Base-by-base conservation (phyloP, 257 asterid species). In the Marsdenia floribunda region DNA sequence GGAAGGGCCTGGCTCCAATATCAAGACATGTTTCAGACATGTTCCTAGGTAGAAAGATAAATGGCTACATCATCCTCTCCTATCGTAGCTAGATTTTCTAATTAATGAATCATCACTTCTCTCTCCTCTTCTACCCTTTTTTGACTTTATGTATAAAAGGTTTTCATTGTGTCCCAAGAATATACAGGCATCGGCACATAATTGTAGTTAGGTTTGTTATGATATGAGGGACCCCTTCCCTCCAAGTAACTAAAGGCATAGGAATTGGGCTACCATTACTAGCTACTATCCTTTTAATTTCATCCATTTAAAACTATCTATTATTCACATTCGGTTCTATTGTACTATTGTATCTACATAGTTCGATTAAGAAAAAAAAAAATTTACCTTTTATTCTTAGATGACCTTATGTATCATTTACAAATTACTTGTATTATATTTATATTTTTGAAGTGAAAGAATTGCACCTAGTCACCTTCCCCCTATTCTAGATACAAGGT, bases 21-120 rank as follows among this genome's bases (percentile, higher is more conserved):
- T 37, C 72, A 73, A 54, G 77, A 87, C 97, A 89, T 88, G 97
- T 91, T 82, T 71, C 40, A 81, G 89, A 91, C 97, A 89, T 91
- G 97, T 89, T 73, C 80, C 86, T 68, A 37, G 37, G 44, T 37
- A 69, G 58, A 72, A 76, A 74, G 71, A 58, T 72, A 37, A 73
- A 47, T 60, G 24, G 52, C 73, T 40, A 67, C 76, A 82, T 19
- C 72, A 75, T 78, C 73, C 72, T 78, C 46, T 53, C 55, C 53
- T 66, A n/a, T 38, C 15, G 52, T 63, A 71, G 49, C 70, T 60
- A 67, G 72, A 52, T 71, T 72, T 55, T 37, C 75, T 26, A 65
- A 42, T 73, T 26, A 65, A 42, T 73, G 68, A 52, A 70, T 65
- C 76, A 70, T 61, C 33, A 0, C 33, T 29, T 16, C 67, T 55